phyloP scores from a whole-genome alignment of 768 basidiomycete genomes.

The Mycena maculata region DNA sequence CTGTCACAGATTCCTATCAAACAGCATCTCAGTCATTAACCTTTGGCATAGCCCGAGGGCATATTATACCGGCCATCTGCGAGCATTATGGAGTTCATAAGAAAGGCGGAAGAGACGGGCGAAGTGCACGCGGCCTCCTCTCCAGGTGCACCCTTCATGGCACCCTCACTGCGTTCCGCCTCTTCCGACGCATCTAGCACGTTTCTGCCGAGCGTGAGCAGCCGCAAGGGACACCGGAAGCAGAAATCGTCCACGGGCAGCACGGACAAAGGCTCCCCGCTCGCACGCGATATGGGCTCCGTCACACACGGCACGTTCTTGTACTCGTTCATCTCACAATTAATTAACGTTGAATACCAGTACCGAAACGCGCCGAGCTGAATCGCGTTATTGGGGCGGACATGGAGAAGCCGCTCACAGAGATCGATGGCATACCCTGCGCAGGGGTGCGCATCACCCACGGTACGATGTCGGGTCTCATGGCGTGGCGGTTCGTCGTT shows the following conservation, averaged over 20 bases:
- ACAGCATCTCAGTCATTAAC: neutral
- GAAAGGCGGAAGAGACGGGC: neutral
- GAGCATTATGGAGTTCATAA: slow-evolving; percentile 25
- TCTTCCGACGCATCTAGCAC: slow-evolving; percentile 25
- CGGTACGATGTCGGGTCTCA: slow-evolving; percentile 38
- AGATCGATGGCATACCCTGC: slow-evolving; percentile 39
- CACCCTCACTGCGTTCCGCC: slow-evolving; percentile 1
- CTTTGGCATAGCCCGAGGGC: slow-evolving; percentile 27
- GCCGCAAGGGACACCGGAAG: slow-evolving; percentile 9
- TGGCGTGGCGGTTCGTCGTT: slow-evolving; percentile 42
- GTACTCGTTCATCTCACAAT: neutral
- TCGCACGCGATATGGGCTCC: neutral
- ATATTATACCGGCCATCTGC: slow-evolving; percentile 32
- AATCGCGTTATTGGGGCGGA: slow-evolving; percentile 39
- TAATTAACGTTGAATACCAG: neutral
- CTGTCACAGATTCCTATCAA: neutral
- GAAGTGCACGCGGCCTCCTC: neutral
- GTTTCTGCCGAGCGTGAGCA: slow-evolving; percentile 23
- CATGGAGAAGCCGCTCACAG: slow-evolving; percentile 34
- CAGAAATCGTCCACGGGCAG: slow-evolving; percentile 12
- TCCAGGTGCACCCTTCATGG: neutral
- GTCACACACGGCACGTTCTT: slow-evolving; percentile 1
- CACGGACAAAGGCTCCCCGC: slow-evolving; percentile 11
- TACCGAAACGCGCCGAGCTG: slow-evolving; percentile 35
- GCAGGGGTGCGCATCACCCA: slow-evolving; percentile 42